Evolutionary conservation across 805 yeast species (phyloP).

Genomic region (Candida coquimbonensis): DNA sequence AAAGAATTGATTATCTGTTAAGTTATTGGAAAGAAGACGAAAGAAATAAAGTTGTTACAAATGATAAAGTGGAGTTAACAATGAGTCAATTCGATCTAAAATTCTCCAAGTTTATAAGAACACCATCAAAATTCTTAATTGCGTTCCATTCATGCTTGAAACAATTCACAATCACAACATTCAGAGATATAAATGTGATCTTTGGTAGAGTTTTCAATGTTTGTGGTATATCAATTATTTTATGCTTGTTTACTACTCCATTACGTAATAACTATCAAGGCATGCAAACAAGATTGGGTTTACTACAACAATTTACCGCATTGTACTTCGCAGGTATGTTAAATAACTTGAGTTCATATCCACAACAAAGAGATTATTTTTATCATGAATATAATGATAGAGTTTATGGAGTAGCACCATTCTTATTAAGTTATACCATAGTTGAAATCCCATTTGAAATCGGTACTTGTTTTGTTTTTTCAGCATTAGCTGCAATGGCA

Average conservation of each 20-base stretch:
- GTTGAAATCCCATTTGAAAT: slow-evolving; percentile 66
- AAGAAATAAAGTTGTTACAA: not conserved
- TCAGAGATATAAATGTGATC: slow-evolving; percentile 47
- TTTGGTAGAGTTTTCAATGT: slow-evolving; percentile 62
- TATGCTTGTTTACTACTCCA: slow-evolving; percentile 64
- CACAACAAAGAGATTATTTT: slow-evolving; percentile 66
- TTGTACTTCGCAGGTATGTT: slow-evolving; percentile 78
- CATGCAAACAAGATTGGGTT: slow-evolving; percentile 63
- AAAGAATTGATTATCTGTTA: slow-evolving; percentile 12
- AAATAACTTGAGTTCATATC: slow-evolving; percentile 70
- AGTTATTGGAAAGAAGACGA: slow-evolving; percentile 10
- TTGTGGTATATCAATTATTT: slow-evolving; percentile 58
- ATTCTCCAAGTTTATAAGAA: slow-evolving; percentile 12
- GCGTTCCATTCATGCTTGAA: slow-evolving; percentile 16
- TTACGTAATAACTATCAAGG: slow-evolving; percentile 40
- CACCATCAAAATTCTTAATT: slow-evolving; percentile 12
- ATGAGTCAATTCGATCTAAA: slow-evolving; percentile 8
- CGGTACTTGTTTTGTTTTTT: slow-evolving; percentile 48
- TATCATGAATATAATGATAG: slow-evolving; percentile 75
- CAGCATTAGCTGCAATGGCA: slow-evolving; percentile 59
- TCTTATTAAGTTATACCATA: slow-evolving; percentile 51
- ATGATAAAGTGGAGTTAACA: slow-evolving; percentile 1
- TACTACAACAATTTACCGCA: slow-evolving; percentile 66
- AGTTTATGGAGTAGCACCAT: slow-evolving; percentile 61
- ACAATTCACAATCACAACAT: slow-evolving; percentile 24